Base-by-base conservation (phyloP, 1,139 yeast genomes). In the Diutina pseudorugosa region DNA sequence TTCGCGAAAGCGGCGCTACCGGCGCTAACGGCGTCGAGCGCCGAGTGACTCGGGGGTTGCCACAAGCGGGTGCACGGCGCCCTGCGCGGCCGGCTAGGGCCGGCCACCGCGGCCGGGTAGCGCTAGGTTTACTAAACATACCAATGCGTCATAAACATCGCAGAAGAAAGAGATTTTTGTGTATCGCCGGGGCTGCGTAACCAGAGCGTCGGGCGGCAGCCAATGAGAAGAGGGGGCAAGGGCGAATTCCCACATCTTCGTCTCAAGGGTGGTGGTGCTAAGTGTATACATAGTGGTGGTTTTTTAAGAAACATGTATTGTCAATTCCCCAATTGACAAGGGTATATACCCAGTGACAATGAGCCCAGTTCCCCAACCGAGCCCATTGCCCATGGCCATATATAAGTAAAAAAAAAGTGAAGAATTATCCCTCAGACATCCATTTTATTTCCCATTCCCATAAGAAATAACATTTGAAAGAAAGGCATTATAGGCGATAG, bases 391-490 rank as follows among this genome's bases (percentile, higher is more conserved):
- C 11, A 19, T 27, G 7, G 18, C 19, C 40, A 25, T n/a, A 25
- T 27, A 18, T n/a, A 45, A 27, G 6, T 23, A 23, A 45, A 25
- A 45, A 45, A 45, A 45, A 45, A 16, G 27, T 45, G 49, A 45
- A 45, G 49, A 45, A 45, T 45, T 45, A 45, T 45, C 49, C 49
- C 49, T 43, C 49, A 45, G 41, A 25, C 36, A 45, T 27, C 18
- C 40, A 27, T 33, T 16, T 45, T 45, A 45, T 27, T 45, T 45
- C 49, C 49, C 49, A 45, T 45, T 45, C 49, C 49, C 49, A 45
- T 27, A 45, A 45, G 49, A 45, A 45, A 45, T 45, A 45, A 27
- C 49, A 45, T 45, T 45, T 45, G 49, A 45, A 45, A 45, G 49
- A 18, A 16, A 23, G 49, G 49, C 23, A 45, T 45, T 45, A 27